Evolutionary conservation across 2,329 filamentous ascomycete genomes (phyloP).

Genomic region (Fusarium guadeloupense): DNA sequence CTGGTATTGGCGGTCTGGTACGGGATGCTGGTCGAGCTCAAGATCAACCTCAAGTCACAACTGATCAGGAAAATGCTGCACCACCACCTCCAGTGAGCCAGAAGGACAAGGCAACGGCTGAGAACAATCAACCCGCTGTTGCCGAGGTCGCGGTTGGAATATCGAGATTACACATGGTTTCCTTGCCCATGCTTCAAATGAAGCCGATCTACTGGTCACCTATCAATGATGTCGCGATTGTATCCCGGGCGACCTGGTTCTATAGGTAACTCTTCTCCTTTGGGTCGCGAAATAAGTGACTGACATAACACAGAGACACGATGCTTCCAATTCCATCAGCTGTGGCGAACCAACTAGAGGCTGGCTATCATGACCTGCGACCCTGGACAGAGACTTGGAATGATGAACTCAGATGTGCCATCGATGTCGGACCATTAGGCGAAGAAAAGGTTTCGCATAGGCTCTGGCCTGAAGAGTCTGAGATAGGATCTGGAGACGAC

Average conservation of each 20-base stretch:
- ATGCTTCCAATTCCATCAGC: constrained; percentile 88
- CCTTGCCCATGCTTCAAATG: constrained; percentile 85
- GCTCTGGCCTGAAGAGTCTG: constrained; percentile 74
- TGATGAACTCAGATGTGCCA: constrained; percentile 88
- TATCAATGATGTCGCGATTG: constrained; percentile 84
- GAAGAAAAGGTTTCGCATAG: constrained; percentile 90
- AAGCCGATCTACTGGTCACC: constrained; percentile 98
- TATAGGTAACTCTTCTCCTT: constrained; percentile 66
- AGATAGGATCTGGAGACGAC: constrained; percentile 30
- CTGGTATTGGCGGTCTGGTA: constrained; percentile 1
- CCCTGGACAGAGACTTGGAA: constrained; percentile 93
- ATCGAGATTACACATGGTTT: constrained; percentile 89
- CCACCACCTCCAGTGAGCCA: constrained; percentile 6
- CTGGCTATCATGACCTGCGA: constrained; percentile 85
- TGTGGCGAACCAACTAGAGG: constrained; percentile 91
- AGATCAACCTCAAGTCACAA: neutral
- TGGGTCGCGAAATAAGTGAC: neutral
- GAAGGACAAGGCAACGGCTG: constrained; percentile 2
- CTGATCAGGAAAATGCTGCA: constrained; percentile 10
- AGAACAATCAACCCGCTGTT: constrained; percentile 41
- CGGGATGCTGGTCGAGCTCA: constrained; percentile 12
- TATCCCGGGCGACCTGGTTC: constrained; percentile 93
- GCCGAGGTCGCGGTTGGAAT: constrained; percentile 82
- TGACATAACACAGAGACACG: constrained; percentile 67
- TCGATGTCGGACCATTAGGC: constrained; percentile 87